phyloP scores from a whole-genome alignment of 1,284 basidiomycete genomes.

The Bondarzewia mesenterica region DNA sequence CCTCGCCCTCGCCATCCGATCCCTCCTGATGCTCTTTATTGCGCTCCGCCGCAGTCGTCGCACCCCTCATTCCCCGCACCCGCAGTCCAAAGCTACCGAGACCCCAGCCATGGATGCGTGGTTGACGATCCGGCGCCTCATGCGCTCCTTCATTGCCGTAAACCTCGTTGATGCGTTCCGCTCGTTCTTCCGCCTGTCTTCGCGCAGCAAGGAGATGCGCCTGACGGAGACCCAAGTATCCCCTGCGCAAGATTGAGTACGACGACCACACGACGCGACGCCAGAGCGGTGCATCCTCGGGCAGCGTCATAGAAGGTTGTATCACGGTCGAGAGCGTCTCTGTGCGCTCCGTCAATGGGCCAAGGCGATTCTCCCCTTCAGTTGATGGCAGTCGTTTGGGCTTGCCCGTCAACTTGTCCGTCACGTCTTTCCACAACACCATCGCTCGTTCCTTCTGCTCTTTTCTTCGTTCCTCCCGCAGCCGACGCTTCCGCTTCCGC shows the following conservation, averaged over 20 bases:
- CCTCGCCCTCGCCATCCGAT: slow-evolving; percentile 6
- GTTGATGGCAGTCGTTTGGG: background rate
- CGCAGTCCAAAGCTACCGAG: slow-evolving; percentile 63
- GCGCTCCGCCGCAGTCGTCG: background rate
- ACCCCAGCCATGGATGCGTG: slow-evolving; percentile 50
- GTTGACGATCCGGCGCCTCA: slow-evolving; percentile 17
- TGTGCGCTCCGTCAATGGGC: background rate
- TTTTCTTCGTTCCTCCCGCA: slow-evolving; percentile 28
- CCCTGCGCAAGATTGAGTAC: background rate
- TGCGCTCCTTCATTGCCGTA: slow-evolving; percentile 33
- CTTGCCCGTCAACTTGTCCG: slow-evolving; percentile 19
- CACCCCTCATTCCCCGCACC: slow-evolving; percentile 12
- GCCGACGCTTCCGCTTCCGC: slow-evolving; percentile 38
- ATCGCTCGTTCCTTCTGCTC: slow-evolving; percentile 40
- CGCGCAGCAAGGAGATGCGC: slow-evolving; percentile 62
- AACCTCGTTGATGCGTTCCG: slow-evolving; percentile 51
- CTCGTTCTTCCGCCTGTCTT: slow-evolving; percentile 55
- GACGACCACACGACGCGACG: slow-evolving; percentile 3
- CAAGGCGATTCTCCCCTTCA: background rate
- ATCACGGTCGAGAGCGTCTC: background rate
- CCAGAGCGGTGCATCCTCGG: background rate
- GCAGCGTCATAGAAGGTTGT: background rate
- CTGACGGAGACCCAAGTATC: slow-evolving; percentile 47
- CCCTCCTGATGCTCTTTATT: slow-evolving; percentile 1
- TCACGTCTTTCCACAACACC: slow-evolving; percentile 45